Base-by-base conservation (phyloP, 768 basidiomycete genomes). In the Boletellus ananas region DNA sequence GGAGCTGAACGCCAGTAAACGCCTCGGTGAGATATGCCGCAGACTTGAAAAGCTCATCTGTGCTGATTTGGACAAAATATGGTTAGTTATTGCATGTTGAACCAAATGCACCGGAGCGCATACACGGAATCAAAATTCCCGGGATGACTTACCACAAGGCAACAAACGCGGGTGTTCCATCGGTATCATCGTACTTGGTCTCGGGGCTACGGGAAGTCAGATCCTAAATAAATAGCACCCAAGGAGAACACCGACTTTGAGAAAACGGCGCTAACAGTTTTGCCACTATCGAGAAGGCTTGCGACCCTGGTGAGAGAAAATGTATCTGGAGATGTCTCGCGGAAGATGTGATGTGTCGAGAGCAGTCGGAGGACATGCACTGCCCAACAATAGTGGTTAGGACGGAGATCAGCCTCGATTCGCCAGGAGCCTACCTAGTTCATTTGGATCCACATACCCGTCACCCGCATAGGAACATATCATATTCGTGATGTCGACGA, bases 31-130 rank as follows among this genome's bases (percentile, higher is more conserved):
- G 75, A 57, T 85, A 89, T 6, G 84, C 82, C 11, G 85, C 80
- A 1, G 86, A 76, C 66, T 90, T 90, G 71, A 82, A 79, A 35
- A 89, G 76, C 60, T 90, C 88, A 59, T 90, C 87, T 6, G 84
- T 77, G 55, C 87, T 90, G 52, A 11, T 37, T 29, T 10, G 34
- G 20, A 45, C 40, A 47, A 25, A 18, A 49, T 14, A 31, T 36
- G 16, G 29, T 56, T 50, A 64, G 31, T 13, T 9, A 47, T 43
- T 2, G 2, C 21, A 17, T 38, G 2, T 39, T 16, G 16, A 18
- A 21, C 5, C 43, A 14, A 43, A 43, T 27, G 20, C 34, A 27
- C 14, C 10, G 37, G 35, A 23, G 17, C 16, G 43, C 34, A 47
- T 46, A 40, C 31, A 49, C 20, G 44, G 34, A n/a, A 12, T 33